Evolutionary conservation across 1,284 basidiomycete species (phyloP), one percentile per base, ranked within the genome.

Genomic region (Takashimella tepidaria): DNA sequence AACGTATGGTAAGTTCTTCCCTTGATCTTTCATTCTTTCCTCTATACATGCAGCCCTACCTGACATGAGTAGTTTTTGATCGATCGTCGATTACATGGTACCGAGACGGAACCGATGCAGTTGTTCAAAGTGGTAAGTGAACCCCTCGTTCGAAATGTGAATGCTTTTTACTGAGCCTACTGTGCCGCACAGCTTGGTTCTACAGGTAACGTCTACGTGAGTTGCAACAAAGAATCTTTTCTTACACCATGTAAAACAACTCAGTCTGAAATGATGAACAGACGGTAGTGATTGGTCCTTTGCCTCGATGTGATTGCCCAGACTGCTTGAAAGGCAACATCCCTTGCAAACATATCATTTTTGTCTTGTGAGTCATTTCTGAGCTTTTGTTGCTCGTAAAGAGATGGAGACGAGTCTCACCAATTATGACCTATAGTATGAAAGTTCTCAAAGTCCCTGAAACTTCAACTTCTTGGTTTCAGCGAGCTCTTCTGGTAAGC

Each of bases 311-410:
- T 55, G 62, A 72, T 50, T 72, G 69, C 52, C 68, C 69, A 6
- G 69, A 72, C 45, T 50, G 27, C 21, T n/a, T 26, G 19, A 72
- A 66, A 45, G 66, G 66, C 6, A 66, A 68, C 47, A 51, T 52
- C 6, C 68, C 68, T 8, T 72, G 69, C 60, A 70, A 72, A 50
- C 69, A 72, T 49, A 64, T 69, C 47, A 62, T 72, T n/a, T 72
- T 70, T 48, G 60, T 70, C 40, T 67, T 69, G 69, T 72, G 21
- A 55, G 67, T 56, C 3, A 16, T 43, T 22, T 13, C n/a, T n/a
- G n/a, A n/a, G n/a, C n/a, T n/a, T n/a, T n/a, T n/a, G n/a, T n/a
- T 8, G 16, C 8, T 37, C 31, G 8, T 37, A 16, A 37, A 37
- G 31, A 37, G 8, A 37, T 37, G 31, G 31, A 37, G 31, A 37